phyloP scores from a whole-genome alignment of 164 flowering plant species.

The Pachysandra terminalis region DNA sequence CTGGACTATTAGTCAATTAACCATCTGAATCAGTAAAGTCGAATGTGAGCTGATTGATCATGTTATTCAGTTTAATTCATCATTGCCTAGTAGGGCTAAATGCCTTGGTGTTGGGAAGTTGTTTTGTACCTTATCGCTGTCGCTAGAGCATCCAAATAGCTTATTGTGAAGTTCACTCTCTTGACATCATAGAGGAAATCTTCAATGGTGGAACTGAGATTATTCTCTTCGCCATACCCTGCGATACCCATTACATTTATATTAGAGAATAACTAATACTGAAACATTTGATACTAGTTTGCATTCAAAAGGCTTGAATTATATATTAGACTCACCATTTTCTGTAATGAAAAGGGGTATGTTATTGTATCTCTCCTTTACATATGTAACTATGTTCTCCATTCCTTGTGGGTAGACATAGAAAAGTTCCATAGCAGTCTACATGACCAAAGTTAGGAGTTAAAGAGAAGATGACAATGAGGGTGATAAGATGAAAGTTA shows the following conservation, averaged over 20 bases:
- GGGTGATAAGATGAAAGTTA: neutral
- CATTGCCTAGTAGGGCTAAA: neutral
- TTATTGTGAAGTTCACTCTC: slow-evolving; percentile 44
- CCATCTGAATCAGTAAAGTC: neutral
- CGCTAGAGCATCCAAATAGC: slow-evolving; percentile 37
- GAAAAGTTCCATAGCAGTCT: slow-evolving; percentile 45
- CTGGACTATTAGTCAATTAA: neutral
- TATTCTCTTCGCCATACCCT: slow-evolving; percentile 39
- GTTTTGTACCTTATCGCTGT: slow-evolving; percentile 36
- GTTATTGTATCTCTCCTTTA: slow-evolving; percentile 58
- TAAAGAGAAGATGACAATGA: neutral
- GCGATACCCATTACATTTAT: neutral
- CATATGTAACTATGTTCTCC: slow-evolving; percentile 44
- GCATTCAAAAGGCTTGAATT: neutral
- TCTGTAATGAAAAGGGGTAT: slow-evolving; percentile 57
- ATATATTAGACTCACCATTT: slow-evolving; percentile 40
- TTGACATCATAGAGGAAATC: slow-evolving; percentile 34
- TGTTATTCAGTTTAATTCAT: neutral
- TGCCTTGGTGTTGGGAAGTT: neutral
- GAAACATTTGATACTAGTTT: too few relatives aligned
- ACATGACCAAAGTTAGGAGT: slow-evolving; percentile 3
- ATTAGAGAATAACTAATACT: neutral
- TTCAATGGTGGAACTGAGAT: slow-evolving; percentile 17
- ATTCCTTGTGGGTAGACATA: slow-evolving; percentile 53
- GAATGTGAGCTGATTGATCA: neutral